Percentiles rank a stretch among this genome's conserved stretches.
Conservation (phyloP, 768 basidiomycete species). For the Fibroporia radiculosa region DNA sequence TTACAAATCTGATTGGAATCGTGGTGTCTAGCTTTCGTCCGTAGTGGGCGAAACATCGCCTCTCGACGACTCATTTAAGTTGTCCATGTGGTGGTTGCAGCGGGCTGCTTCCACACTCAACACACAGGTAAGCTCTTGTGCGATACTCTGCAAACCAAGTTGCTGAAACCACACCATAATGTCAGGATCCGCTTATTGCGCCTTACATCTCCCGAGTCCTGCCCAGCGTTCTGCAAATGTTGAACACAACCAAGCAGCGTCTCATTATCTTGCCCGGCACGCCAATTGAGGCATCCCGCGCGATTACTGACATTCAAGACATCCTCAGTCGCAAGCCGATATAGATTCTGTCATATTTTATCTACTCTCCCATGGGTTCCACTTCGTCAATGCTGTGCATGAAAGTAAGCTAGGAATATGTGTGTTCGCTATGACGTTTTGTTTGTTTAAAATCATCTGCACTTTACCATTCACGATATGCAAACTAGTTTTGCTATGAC, state of each 20-base stretch:
- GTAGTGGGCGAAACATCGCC: conserved; percentile 72
- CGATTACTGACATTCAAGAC: conserved; percentile 71
- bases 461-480: not conserved
- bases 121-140: conserved; percentile 46
- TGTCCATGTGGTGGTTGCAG: conserved; percentile 82
- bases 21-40: conserved; percentile 49
- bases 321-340: conserved; percentile 42
- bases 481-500: conserved; percentile 4
- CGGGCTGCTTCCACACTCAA: conserved; percentile 64
- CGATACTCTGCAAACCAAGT: not conserved
- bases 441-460: too few species aligned
- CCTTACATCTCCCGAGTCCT: conserved; percentile 78
- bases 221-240: conserved; percentile 67
- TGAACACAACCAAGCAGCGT: conserved; percentile 76
- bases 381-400: conserved; percentile 12
- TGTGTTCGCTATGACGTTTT: conserved; percentile 3
- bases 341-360: not conserved
- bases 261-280: conserved; percentile 71
- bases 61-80: conserved; percentile 74
- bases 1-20: not conserved
- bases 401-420: conserved; percentile 14
- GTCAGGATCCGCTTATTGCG: conserved; percentile 70
- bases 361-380: conserved; percentile 6
- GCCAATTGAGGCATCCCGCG: conserved; percentile 59
- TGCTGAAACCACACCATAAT: not conserved